Evolutionary conservation across 371 early-diverging fungal species (phyloP).

Genomic region (Capillidium heterosporum): DNA sequence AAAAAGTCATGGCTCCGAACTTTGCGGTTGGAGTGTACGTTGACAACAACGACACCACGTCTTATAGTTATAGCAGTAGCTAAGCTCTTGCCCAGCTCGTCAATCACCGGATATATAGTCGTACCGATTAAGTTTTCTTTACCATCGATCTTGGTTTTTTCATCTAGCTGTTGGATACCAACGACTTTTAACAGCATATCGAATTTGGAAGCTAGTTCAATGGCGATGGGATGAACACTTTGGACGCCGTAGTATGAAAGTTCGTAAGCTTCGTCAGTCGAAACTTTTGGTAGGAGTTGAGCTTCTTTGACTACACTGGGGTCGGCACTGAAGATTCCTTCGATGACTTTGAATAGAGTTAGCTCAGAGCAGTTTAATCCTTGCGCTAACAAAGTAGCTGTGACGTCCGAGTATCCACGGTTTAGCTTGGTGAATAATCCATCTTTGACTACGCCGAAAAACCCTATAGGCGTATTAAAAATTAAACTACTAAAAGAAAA

Average conservation of each 20-base stretch:
- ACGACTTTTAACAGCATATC: not conserved
- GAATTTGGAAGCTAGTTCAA: constrained; percentile 59
- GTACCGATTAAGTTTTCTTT: no score
- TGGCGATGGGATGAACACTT: constrained; percentile 95
- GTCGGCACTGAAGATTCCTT: constrained; percentile 96
- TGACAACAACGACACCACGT: constrained; percentile 75
- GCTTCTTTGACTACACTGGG: constrained; percentile 84
- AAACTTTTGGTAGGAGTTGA: constrained; percentile 65
- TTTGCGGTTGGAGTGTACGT: constrained; percentile 89
- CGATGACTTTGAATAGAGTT: constrained; percentile 97
- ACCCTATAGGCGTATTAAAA: no score
- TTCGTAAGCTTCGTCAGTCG: constrained; percentile 95
- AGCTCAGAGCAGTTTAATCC: constrained; percentile 71
- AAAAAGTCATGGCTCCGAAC: constrained; percentile 90
- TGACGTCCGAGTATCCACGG: constrained; percentile 94
- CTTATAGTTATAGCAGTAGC: constrained; percentile 95
- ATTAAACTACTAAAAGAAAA: no score
- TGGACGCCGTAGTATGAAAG: constrained; percentile 94
- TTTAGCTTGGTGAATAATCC: constrained; percentile 76
- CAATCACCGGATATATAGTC: constrained; percentile 57
- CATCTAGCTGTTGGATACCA: not conserved
- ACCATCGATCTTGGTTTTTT: constrained; percentile 10
- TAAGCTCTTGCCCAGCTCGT: constrained; percentile 45
- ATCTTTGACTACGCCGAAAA: no score
- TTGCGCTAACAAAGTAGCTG: constrained; percentile 90